Base-by-base conservation (phyloP, 1,139 yeast genomes). In the Petasospora rhodanensis region DNA sequence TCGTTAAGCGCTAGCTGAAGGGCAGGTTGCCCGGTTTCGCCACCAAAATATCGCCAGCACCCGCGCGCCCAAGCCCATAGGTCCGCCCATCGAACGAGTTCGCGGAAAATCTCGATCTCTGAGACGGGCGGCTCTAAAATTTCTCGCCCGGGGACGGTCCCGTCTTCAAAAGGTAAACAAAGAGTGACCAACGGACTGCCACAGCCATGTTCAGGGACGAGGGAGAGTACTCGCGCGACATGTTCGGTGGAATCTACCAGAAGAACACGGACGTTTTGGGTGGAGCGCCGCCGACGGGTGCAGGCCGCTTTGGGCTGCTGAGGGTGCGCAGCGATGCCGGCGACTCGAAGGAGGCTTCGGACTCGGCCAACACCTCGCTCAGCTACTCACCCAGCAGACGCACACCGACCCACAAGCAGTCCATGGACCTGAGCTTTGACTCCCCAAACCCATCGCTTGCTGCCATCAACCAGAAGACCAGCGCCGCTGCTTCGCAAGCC, bases 231-330 rank as follows among this genome's bases (percentile, higher is more conserved):
- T 45, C 49, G 1, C 43, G 37, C 22, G 51, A 49, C 24, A 37
- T 47, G 5, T 49, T 49, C 25, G 54, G 54, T 3, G 43, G 47
- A 3, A 30, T 24, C n/a, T 42, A 47, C 27, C 43, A 45, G 32
- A 46, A 45, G 16, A 46, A 47, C 25, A 32, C 35, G 8, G 52
- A 48, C 29, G 42, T 46, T 14, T 35, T 47, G 34, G 38, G 35
- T 28, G 37, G 23, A 2, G 25, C 36, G 7, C 47, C 34, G 10
- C 43, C 35, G 13, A 37, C 33, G 13, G 26, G 34, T 13, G 37
- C 32, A 22, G 43, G 45, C 14, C 40, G 51, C 18, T 49, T 49
- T 24, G 29, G 26, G 4, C 37, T 43, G 15, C 34, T 49, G 31
- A 48, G 40, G 23, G 33, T 34, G 4, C 30, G 34, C 17, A 24